These are phyloP conservation scores for Didymella sp. DNA, from an alignment of 2,329 filamentous ascomycete species.

Conservation along the genomic window DNA sequence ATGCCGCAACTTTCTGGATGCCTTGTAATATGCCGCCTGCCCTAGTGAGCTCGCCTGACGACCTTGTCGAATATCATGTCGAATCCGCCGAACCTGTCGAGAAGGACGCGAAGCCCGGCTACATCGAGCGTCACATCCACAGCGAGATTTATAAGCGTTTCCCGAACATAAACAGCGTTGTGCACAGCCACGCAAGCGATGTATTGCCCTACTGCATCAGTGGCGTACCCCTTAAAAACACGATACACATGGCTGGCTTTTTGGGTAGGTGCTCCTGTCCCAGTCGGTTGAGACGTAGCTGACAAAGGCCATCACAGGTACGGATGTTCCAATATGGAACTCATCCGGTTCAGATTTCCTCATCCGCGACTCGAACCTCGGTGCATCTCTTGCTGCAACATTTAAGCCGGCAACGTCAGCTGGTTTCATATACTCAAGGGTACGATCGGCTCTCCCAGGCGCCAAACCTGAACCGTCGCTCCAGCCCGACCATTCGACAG, in stretches of 20 bases:
- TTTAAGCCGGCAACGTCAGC: conserved; percentile 50
- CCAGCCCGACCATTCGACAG: conserved; percentile 46
- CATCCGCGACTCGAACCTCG: conserved; percentile 41
- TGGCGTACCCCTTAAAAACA: conserved; percentile 49
- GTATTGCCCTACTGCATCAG: conserved; percentile 54
- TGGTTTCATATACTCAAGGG: conserved; percentile 49
- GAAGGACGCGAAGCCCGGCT: conserved; percentile 45
- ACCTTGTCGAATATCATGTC: conserved; percentile 55
- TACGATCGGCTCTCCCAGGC: conserved; percentile 46
- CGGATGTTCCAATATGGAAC: conserved; percentile 48
- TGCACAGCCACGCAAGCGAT: conserved; percentile 53
- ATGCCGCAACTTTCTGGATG: conserved; percentile 57
- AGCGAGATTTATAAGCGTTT: conserved; percentile 56
- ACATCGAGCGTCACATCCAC: conserved; percentile 56
- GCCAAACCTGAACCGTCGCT: conserved; percentile 41
- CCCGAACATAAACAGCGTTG: conserved; percentile 52
- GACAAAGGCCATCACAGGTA: conserved; percentile 27
- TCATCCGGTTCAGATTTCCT: conserved; percentile 46
- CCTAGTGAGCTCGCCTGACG: conserved; percentile 50
- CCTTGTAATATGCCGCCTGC: conserved; percentile 54
- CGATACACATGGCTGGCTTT: conserved; percentile 54
- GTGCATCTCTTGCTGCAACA: conserved; percentile 45
- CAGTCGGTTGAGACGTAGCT: neutral
- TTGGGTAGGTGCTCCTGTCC: conserved; percentile 39
- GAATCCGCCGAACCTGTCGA: conserved; percentile 50